Evolutionary conservation across 2,329 filamentous ascomycete species (phyloP), one percentile per base, ranked within the genome.

Genomic region (Rhynchosporium graminicola): DNA sequence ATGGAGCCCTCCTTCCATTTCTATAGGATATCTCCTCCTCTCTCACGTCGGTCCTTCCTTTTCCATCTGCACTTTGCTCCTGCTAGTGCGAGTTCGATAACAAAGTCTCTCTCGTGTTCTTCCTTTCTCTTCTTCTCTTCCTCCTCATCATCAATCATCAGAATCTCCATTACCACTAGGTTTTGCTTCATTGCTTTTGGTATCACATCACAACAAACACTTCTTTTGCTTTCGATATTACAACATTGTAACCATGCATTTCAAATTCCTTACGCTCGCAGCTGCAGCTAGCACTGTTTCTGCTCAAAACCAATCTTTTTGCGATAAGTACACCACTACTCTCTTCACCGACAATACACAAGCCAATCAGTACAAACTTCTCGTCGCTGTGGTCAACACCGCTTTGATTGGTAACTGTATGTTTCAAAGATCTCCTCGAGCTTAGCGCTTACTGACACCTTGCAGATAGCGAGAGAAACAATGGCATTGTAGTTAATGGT

Each of bases 321-420:
- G 85, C 74, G 84, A 87, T 76, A 85, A 86, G 74, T 87, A 87
- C 75, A 86, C 84, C 40, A 83, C 77, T 3, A 80, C 81, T n/a
- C 73, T 87, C 10, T 77, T 87, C 59, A 82, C 78, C 72, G 77
- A 84, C 45, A 87, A 86, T 76, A 86, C 80, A 43, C 81, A 82
- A 20, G 79, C 76, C 36, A 87, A 85, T 72, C 84, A 88, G 72
- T 75, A 78, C 59, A 81, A 78, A 0, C 76, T 87, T 2, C 68
- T 87, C 69, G 84, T 80, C 1, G 75, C 83, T 1, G 73, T 87
- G 3, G 83, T 87, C 69, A 87, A 87, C 74, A 87, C 83, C 6
- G 85, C 81, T 26, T 83, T 87, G 64, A 84, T 86, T 67, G 85
- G 85, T n/a, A 86, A 85, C 73, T 85, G 80, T 81, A 71, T 67